phyloP scores from a whole-genome alignment of 768 basidiomycete genomes.

The Trametes villosa region DNA sequence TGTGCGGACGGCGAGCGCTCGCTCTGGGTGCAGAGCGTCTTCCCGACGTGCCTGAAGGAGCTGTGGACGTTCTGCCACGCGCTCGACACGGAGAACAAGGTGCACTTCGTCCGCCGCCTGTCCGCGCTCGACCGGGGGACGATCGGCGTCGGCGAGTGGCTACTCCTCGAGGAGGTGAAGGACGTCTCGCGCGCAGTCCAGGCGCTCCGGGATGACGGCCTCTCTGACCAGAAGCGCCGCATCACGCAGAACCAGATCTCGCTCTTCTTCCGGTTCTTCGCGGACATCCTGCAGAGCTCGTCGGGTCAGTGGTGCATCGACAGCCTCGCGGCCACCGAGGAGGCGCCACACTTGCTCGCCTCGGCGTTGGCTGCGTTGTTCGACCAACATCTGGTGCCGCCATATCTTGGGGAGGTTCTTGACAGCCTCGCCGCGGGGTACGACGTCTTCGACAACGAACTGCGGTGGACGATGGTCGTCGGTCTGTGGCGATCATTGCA shows the following conservation, averaged over 20 bases:
- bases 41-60: conserved; percentile 62
- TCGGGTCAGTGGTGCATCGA: conserved; percentile 50
- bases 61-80: conserved; percentile 57
- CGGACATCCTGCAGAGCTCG: conserved; percentile 46
- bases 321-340: conserved; percentile 47
- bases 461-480: conserved; percentile 42
- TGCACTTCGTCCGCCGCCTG: conserved; percentile 57
- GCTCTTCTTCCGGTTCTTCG: conserved; percentile 52
- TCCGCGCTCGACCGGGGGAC: conserved; percentile 58
- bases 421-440: conserved; percentile 33
- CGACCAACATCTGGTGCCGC: conserved; percentile 51
- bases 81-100: conserved; percentile 59
- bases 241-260: conserved; percentile 54
- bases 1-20: conserved; percentile 39
- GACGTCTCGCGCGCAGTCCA: conserved; percentile 47
- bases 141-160: conserved; percentile 69
- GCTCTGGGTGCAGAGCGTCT: conserved; percentile 55
- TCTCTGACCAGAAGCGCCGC: conserved; percentile 40
- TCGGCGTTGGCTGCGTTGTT: conserved; percentile 50
- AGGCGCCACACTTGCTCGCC: conserved; percentile 47
- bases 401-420: conserved; percentile 48
- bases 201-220: conserved; percentile 35
- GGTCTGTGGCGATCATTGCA: conserved; percentile 32
- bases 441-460: conserved; percentile 29
- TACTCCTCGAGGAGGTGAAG: conserved; percentile 66